phyloP scores from a whole-genome alignment of 352 stramenopile genomes.

The Lagenidium giganteum region DNA sequence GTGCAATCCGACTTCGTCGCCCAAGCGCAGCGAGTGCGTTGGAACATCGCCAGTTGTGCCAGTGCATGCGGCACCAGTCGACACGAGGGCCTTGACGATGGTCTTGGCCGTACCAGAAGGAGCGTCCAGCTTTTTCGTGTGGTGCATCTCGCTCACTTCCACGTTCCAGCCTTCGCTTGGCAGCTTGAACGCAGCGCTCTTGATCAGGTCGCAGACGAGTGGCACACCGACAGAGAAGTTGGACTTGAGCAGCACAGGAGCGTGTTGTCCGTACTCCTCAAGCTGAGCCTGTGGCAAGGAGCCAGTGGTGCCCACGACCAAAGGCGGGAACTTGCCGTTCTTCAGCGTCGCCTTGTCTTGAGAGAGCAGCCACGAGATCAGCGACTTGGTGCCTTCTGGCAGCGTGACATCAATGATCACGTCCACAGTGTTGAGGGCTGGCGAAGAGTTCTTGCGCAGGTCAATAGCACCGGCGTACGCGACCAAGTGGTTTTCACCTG shows the following conservation, averaged over 20 bases:
- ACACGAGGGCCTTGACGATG: constrained; percentile 56
- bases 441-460: constrained; percentile 36
- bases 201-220: constrained; percentile 69
- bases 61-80: constrained; percentile 52
- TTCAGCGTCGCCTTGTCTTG: constrained; percentile 50
- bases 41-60: constrained; percentile 34
- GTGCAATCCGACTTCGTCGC: constrained; percentile 80
- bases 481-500: constrained; percentile 35
- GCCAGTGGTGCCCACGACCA: constrained; percentile 77
- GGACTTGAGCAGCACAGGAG: constrained; percentile 63
- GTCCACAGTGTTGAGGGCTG: constrained; percentile 42
- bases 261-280: constrained; percentile 53
- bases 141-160: constrained; percentile 77
- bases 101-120: constrained; percentile 79
- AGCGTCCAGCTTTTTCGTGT: constrained; percentile 85
- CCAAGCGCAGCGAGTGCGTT: constrained; percentile 68
- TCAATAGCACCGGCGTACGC: constrained; percentile 55
- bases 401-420: constrained; percentile 79
- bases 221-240: constrained; percentile 85
- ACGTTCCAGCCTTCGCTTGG: constrained; percentile 73
- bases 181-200: constrained; percentile 70
- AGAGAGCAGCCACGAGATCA: constrained; percentile 50
- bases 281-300: constrained; percentile 47
- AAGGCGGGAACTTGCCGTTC: constrained; percentile 57
- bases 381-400: constrained; percentile 59